Evolutionary conservation across 1,284 basidiomycete genomes (phyloP).

Genomic region (Leccinum colubrinum): DNA sequence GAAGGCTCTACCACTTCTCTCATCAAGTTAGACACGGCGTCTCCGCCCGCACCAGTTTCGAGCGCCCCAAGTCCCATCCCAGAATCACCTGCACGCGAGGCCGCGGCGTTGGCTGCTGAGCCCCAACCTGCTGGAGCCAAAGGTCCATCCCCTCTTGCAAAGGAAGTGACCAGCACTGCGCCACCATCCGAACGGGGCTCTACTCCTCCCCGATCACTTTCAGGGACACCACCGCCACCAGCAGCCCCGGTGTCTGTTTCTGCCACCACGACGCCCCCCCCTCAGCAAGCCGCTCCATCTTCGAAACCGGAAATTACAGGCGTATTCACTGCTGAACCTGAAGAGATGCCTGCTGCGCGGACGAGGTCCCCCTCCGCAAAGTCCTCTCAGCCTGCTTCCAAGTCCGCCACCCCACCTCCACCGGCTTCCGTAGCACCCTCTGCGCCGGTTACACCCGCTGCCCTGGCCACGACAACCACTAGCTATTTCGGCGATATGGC

Average conservation of each 20-base stretch:
- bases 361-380: constrained; percentile 3
- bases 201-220: constrained; percentile 20
- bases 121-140: constrained; percentile 23
- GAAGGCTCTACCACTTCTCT: constrained; percentile 30
- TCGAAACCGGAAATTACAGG: constrained; percentile 12
- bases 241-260: constrained; percentile 11
- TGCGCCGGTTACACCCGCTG: constrained; percentile 25
- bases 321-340: constrained; percentile 30
- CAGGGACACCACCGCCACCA: constrained; percentile 19
- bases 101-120: constrained; percentile 36
- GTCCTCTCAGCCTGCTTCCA: constrained; percentile 20
- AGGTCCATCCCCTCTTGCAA: constrained; percentile 30
- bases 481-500: constrained; percentile 30
- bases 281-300: constrained; percentile 5
- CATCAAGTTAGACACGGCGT: constrained; percentile 27
- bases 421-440: constrained; percentile 18
- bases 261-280: constrained; percentile 13
- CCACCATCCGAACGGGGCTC: constrained; percentile 12
- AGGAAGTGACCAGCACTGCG: constrained; percentile 19
- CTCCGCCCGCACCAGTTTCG: constrained; percentile 18
- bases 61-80: constrained; percentile 48
- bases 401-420: constrained; percentile 12
- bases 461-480: background rate
- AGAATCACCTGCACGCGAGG: constrained; percentile 53
- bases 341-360: constrained; percentile 20